Evolutionary conservation across 2,329 filamentous ascomycete species (phyloP), one percentile per base, ranked within the genome.

Genomic region (Endocalyx cinctus): DNA sequence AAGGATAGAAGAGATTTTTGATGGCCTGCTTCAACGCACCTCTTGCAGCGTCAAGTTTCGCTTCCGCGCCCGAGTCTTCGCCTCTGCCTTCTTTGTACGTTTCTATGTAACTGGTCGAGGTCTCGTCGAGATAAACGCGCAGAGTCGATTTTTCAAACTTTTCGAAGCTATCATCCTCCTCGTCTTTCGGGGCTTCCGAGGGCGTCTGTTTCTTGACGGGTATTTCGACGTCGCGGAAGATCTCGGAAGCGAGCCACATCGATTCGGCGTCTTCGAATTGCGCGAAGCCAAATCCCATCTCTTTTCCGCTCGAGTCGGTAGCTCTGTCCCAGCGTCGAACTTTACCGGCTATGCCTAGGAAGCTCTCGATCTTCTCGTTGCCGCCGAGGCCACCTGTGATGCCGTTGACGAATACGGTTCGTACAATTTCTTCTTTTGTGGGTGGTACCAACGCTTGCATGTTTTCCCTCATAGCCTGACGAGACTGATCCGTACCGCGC

Each of bases 221-320:
- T 30, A 97, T 77, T 54, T 87, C 72, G 43, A 96, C 70, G 50
- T 92, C 82, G 55, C 80, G 79, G 49, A 96, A 76, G 36, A 95
- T 77, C 58, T 94, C 87, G 35, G 89, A 79, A 27, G 90, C 92
- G 27, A 82, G 82, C 57, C 83, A 80, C 47, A 98, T 70, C 45
- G 88, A 90, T 59, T 95, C 86, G 16, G 82, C 79, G 58, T 97
- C 89, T 43, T 95, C 90, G 60, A 85, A 98, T 61, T 96, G 85
- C 39, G 90, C 92, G 63, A 98, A 97, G 11, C 90, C 92, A 67
- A 97, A 97, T 43, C 82, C 83, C 61, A 83, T 82, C 35, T 81
- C 80, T 63, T 90, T 92, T 45, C 52, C 53, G 31, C 34, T 35
- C 25, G 83, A 79, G 57, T 86, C 79, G 13, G 76, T 78, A 20